These are phyloP conservation scores for Heritiera fomes DNA, from an alignment of 345 rosid genomes.

Conservation along the genomic window DNA sequence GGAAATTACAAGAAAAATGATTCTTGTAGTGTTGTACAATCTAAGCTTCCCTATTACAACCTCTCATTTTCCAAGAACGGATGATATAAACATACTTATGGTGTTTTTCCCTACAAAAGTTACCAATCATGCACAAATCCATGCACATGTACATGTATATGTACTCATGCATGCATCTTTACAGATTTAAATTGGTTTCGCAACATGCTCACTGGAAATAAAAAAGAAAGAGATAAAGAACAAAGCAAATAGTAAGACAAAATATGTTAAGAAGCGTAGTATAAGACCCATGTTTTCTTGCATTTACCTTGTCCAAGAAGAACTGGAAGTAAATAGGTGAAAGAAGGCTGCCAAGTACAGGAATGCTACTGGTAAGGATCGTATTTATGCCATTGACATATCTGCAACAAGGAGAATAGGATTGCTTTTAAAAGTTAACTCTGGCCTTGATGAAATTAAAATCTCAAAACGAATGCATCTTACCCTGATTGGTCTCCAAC, in stretches of 20 bases:
- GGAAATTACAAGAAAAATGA: not conserved
- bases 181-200: not conserved
- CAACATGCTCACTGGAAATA: not conserved
- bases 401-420: slow-evolving; percentile 45
- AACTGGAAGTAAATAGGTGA: slow-evolving; percentile 67
- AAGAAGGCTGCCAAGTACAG: slow-evolving; percentile 61
- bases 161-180: not conserved
- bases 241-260: slow-evolving; percentile 4
- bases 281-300: not conserved
- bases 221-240: not conserved
- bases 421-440: slow-evolving; percentile 16
- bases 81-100: not conserved
- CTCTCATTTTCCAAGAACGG: not conserved
- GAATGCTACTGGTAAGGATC: slow-evolving; percentile 57
- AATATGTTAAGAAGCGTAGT: not conserved
- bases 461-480: not conserved
- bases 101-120: not conserved
- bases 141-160: not conserved
- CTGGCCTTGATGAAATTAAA: not conserved
- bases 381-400: slow-evolving; percentile 61
- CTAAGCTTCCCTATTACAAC: not conserved
- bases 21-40: not conserved
- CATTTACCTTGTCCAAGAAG: slow-evolving; percentile 70
- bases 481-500: slow-evolving; percentile 98
- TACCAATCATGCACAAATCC: not conserved